phyloP scores from a whole-genome alignment of 441 rosid genomes.

The Pelargonium citronellum region DNA sequence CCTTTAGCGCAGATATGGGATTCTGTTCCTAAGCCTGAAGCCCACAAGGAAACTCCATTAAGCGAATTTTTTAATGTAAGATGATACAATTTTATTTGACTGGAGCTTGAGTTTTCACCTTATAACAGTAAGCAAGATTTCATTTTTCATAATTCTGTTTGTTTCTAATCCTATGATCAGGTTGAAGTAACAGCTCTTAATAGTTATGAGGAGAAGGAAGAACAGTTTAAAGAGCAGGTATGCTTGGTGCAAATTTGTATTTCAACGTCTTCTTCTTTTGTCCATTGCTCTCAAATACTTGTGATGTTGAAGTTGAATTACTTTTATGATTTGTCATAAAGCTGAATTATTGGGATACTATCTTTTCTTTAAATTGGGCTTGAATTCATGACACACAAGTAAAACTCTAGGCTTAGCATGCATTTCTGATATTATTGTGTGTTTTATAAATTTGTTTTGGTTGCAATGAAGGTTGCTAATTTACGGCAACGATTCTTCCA shows the following conservation, averaged over 20 bases:
- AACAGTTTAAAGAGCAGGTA: conserved; percentile 91
- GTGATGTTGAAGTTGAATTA: background rate
- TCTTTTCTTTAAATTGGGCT: background rate
- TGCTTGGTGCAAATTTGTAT: background rate
- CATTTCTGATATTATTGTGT: conserved; percentile 11
- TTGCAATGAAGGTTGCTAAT: conserved; percentile 54
- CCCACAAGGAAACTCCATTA: conserved; percentile 82
- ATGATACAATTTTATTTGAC: conserved; percentile 4
- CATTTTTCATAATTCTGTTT: background rate
- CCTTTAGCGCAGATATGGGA: conserved; percentile 83
- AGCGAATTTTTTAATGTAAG: conserved; percentile 96
- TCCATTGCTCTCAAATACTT: background rate
- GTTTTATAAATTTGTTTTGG: conserved; percentile 13
- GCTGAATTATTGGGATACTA: background rate
- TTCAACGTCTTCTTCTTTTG: background rate
- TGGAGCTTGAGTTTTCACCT: background rate
- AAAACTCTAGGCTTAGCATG: conserved; percentile 10
- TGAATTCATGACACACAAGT: conserved; percentile 6
- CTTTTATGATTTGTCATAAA: conserved; percentile 3
- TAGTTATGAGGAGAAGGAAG: conserved; percentile 98
- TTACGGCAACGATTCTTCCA: conserved; percentile 86
- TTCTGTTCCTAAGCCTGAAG: conserved; percentile 86
- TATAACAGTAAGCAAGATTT: background rate
- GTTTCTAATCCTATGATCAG: conserved; percentile 36
- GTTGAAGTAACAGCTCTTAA: conserved; percentile 96